Conservation (phyloP, 1,284 basidiomycete genomes). For the Gastroboletus turbinatus region DNA sequence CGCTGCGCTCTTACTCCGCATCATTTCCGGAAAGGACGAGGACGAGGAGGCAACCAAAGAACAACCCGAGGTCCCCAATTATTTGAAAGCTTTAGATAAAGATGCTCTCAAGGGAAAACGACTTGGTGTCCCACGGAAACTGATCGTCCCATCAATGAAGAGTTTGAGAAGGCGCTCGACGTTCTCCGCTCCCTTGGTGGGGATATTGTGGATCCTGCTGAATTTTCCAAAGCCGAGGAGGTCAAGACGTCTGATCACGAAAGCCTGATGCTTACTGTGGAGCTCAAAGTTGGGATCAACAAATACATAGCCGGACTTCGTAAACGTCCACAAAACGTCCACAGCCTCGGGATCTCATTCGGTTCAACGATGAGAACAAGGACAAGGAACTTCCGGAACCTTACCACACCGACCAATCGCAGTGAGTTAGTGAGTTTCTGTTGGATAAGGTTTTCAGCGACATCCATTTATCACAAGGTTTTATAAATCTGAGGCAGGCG, state of each 20-base stretch:
- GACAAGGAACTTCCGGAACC: slow-evolving; percentile 41
- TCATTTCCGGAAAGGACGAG: slow-evolving; percentile 47
- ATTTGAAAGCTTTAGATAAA: slow-evolving; percentile 37
- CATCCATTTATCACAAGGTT: slow-evolving; percentile 28
- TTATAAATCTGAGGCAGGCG: slow-evolving; percentile 38
- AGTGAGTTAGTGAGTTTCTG: slow-evolving; percentile 27
- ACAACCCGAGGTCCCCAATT: slow-evolving; percentile 44
- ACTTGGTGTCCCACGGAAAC: slow-evolving; percentile 41
- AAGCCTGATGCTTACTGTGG: slow-evolving; percentile 36
- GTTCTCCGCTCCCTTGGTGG: slow-evolving; percentile 40
- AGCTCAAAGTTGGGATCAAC: slow-evolving; percentile 42
- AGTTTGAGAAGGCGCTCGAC: slow-evolving; percentile 41
- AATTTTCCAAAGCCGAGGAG: slow-evolving; percentile 39
- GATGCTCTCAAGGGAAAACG: slow-evolving; percentile 41
- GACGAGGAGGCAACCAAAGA: slow-evolving; percentile 45
- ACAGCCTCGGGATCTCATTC: slow-evolving; percentile 43
- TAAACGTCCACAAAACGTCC: slow-evolving; percentile 31
- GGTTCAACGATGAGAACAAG: slow-evolving; percentile 44
- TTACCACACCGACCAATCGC: slow-evolving; percentile 41
- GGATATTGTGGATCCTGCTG: slow-evolving; percentile 43
- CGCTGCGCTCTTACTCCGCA: slow-evolving; percentile 42
- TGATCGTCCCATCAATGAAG: slow-evolving; percentile 20
- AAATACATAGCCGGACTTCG: slow-evolving; percentile 24
- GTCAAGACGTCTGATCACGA: slow-evolving; percentile 34
- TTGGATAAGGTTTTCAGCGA: background rate